Percentiles rank a stretch among this genome's conserved stretches.
phyloP scores from a whole-genome alignment of 2,329 filamentous ascomycete genomes.

The Aspergillus melleus region DNA sequence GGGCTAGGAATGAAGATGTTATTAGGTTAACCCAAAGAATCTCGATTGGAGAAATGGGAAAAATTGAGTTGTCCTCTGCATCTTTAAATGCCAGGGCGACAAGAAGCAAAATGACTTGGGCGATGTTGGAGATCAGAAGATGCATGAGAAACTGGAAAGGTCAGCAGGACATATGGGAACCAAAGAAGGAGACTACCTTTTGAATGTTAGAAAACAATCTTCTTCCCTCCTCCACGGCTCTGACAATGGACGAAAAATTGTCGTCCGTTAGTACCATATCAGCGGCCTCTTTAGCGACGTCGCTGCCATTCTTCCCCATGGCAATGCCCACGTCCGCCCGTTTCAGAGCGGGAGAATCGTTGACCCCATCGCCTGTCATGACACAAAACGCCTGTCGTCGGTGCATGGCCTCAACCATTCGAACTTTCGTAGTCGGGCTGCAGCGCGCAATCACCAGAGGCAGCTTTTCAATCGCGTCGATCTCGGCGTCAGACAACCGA shows the following conservation, averaged over 20 bases:
- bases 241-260: conserved; percentile 83
- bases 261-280: conserved; percentile 67
- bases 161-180: conserved; percentile 30
- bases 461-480: conserved; percentile 68
- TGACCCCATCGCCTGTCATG: conserved; percentile 88
- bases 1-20: conserved; percentile 81
- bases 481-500: conserved; percentile 52
- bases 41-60: conserved; percentile 79
- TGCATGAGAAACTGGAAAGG: conserved; percentile 66
- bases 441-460: conserved; percentile 82
- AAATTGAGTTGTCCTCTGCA: conserved; percentile 68
- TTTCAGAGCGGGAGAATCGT: conserved; percentile 79
- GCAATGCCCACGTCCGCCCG: conserved; percentile 83
- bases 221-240: conserved; percentile 78
- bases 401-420: conserved; percentile 86
- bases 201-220: conserved; percentile 89
- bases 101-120: conserved; percentile 77
- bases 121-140: conserved; percentile 76
- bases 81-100: conserved; percentile 82
- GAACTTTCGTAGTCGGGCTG: conserved; percentile 81
- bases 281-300: conserved; percentile 80
- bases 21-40: conserved; percentile 93
- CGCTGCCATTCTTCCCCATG: conserved; percentile 81
- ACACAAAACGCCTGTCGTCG: conserved; percentile 74
- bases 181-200: conserved; percentile 46